A percentile compares a stretch with the other conserved stretches of the same genome.
phyloP scores from a whole-genome alignment of 768 basidiomycete species.

The Boletus rex-veris region DNA sequence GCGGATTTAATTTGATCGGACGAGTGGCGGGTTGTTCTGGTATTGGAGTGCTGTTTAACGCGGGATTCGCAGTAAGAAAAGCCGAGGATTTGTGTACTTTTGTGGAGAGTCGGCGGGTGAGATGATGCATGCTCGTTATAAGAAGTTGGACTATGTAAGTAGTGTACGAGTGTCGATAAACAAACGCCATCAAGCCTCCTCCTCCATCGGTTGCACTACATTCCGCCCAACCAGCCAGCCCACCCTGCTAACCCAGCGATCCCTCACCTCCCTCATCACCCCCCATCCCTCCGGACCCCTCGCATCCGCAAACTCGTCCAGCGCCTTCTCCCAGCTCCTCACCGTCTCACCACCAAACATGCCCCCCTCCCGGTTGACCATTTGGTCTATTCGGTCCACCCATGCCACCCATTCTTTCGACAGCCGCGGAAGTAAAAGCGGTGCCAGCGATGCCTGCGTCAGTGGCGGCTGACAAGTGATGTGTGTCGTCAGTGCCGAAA shows the following conservation, averaged over 20 bases:
- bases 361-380: slow-evolving; percentile 68
- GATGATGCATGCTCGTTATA: no score
- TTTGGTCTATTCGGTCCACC: slow-evolving; percentile 64
- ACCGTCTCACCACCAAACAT: slow-evolving; percentile 80
- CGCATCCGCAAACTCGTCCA: slow-evolving; percentile 63
- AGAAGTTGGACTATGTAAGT: background rate
- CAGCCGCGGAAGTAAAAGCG: slow-evolving; percentile 60
- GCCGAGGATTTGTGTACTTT: no score
- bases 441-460: slow-evolving; percentile 54
- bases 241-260: slow-evolving; percentile 69
- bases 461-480: slow-evolving; percentile 66
- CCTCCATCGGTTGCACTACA: slow-evolving; percentile 31
- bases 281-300: slow-evolving; percentile 42
- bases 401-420: slow-evolving; percentile 76
- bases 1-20: no score
- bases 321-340: slow-evolving; percentile 59
- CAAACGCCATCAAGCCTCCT: slow-evolving; percentile 17
- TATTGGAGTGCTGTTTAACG: no score
- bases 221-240: slow-evolving; percentile 70
- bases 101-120: no score
- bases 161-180: background rate
- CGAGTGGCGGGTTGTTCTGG: no score
- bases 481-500: slow-evolving; percentile 65
- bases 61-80: no score
- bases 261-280: slow-evolving; percentile 45